These are phyloP conservation scores for Chlamydomonas reinhardtii DNA, from an alignment of 163 green algal species.

Conservation along the genomic window DNA sequence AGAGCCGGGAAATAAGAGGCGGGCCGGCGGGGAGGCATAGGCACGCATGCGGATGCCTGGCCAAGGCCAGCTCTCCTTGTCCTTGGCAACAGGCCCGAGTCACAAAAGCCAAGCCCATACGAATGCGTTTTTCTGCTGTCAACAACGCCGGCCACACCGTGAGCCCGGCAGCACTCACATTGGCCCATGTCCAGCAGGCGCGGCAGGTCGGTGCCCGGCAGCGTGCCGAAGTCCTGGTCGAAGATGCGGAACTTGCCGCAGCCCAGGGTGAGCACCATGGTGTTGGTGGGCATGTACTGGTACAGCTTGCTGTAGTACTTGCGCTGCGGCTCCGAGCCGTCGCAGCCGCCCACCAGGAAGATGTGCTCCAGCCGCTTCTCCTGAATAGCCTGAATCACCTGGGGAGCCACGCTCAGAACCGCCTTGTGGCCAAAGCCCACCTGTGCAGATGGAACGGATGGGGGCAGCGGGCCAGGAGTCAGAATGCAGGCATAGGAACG, in stretches of 20 bases:
- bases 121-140: no score
- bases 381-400: slow-evolving; percentile 74
- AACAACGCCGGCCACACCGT: no score
- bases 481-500: neutral
- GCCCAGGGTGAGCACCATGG: slow-evolving; percentile 78
- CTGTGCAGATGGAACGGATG: neutral
- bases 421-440: slow-evolving; percentile 80
- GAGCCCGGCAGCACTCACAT: no score
- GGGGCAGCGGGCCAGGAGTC: neutral
- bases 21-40: no score
- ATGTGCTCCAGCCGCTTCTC: slow-evolving; percentile 76
- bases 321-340: slow-evolving; percentile 58
- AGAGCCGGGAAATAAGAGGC: no score
- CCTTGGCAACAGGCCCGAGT: no score
- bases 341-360: slow-evolving; percentile 79
- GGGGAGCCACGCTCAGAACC: slow-evolving; percentile 70
- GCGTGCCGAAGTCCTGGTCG: slow-evolving; percentile 77
- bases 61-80: no score
- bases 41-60: no score
- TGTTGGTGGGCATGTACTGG: slow-evolving; percentile 55
- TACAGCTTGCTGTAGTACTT: slow-evolving; percentile 58
- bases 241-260: slow-evolving; percentile 87
- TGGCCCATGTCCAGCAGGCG: neutral
- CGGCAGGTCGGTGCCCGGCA: slow-evolving; percentile 44
- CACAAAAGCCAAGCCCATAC: no score